Base-by-base conservation (phyloP, 2,329 filamentous ascomycete species). In the Cordyceps cateniannulata region DNA sequence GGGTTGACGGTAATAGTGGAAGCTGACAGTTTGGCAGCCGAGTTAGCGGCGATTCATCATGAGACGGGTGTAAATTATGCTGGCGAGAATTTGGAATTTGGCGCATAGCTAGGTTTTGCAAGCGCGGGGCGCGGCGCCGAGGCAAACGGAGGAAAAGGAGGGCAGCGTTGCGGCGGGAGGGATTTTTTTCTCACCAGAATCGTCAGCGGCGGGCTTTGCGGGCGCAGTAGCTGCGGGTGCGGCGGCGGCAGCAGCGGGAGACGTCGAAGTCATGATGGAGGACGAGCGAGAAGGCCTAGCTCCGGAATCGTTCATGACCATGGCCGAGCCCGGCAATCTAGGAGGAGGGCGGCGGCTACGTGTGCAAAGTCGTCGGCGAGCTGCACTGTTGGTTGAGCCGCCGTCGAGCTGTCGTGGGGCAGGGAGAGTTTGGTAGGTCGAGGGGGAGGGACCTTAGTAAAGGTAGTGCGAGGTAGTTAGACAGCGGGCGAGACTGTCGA, bases 1-100 rank as follows among this genome's bases (percentile, higher is more conserved):
- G 79, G 80, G 65, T 80, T 82, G 65, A 81, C 79, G 53, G 79
- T 81, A 56, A 81, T 81, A 42, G 79, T 78, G 27, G 79, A 78
- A 60, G 76, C 80, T 79, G 8, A n/a, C 35, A 62, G 44, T 16
- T 35, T 47, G 12, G n/a, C 16, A 18, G 18, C 12, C 12, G n/a
- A 47, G 35, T 62, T 52, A 57, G 58, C 40, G 5, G 22, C 38
- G 12, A 18, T 44, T 57, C 6, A 48, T 5, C 3, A 42, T 22
- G 44, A 47, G 22, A 25, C 42, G 16, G 22, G 20, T 4, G 22
- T 3, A 27, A 27, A 27, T 8, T 7, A 50, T 47, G 16, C 16
- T 42, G 18, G 16, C 10, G 25, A 16, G n/a, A n/a, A 32, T 14
- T 9, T 5, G n/a, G 22, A 18, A 6, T 12, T 20, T 12, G 45